A percentile compares a stretch with the other conserved stretches of the same genome.
phyloP scores from a whole-genome alignment of 192 early-diverging fungal genomes.

The Coemansia reversa region DNA sequence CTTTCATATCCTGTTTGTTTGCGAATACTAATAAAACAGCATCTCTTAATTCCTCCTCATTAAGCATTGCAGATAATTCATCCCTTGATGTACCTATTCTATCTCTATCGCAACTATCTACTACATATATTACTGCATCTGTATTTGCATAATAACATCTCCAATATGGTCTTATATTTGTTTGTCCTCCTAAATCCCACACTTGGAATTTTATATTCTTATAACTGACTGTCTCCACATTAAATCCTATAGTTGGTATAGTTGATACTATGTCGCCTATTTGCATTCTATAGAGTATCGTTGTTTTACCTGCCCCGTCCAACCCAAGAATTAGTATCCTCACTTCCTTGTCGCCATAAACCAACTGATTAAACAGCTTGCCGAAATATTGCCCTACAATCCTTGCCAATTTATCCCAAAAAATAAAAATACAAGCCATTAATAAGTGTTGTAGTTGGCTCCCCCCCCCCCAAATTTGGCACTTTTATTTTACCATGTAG shows the following conservation, averaged over 20 bases:
- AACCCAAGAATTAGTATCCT: constrained; percentile 96
- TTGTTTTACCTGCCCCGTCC: constrained; percentile 96
- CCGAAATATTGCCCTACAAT: constrained; percentile 32
- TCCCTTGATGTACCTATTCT: constrained; percentile 84
- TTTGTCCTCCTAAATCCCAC: constrained; percentile 94
- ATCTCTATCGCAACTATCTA: constrained; percentile 90
- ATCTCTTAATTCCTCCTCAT: constrained; percentile 91
- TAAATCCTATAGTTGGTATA: constrained; percentile 88
- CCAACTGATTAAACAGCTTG: constrained; percentile 55
- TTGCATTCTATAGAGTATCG: constrained; percentile 93
- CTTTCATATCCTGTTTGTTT: constrained; percentile 97
- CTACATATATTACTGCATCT: constrained; percentile 98
- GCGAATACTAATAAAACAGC: constrained; percentile 91
- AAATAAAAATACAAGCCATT: neutral
- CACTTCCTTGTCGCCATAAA: constrained; percentile 93
- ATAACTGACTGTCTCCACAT: constrained; percentile 91
- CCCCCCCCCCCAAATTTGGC: too few species aligned
- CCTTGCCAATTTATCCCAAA: neutral
- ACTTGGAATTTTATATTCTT: constrained; percentile 99
- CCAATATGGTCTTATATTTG: constrained; percentile 93
- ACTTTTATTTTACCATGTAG: too few species aligned
- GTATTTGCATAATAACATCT: constrained; percentile 99
- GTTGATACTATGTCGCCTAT: constrained; percentile 97
- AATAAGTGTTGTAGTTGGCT: too few species aligned
- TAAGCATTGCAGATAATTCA: constrained; percentile 90